These are phyloP conservation scores for Taphrina wiesneri DNA, from an alignment of 1,139 yeast species.

Conservation along the genomic window DNA sequence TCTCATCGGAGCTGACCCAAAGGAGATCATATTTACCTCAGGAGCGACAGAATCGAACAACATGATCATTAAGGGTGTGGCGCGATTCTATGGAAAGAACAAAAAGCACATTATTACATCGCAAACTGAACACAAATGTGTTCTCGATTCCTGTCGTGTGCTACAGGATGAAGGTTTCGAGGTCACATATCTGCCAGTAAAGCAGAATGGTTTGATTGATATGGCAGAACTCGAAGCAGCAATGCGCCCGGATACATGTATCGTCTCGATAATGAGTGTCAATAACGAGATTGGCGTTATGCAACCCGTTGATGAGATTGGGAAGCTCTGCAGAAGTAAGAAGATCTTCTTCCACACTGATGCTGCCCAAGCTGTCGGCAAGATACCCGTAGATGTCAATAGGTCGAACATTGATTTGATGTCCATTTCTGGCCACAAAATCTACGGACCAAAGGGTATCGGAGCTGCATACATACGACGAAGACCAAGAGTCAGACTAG, in stretches of 20 bases:
- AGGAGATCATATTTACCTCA: slow-evolving; percentile 92
- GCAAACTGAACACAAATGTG: slow-evolving; percentile 98
- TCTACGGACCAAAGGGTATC: slow-evolving; percentile 97
- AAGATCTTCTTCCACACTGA: slow-evolving; percentile 98
- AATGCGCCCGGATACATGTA: slow-evolving; percentile 84
- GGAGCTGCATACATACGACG: slow-evolving; percentile 96
- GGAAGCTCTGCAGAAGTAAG: slow-evolving; percentile 76
- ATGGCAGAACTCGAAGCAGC: slow-evolving; percentile 76
- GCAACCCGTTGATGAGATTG: slow-evolving; percentile 94
- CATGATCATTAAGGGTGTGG: slow-evolving; percentile 92
- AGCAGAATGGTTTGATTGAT: slow-evolving; percentile 73
- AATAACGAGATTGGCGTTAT: slow-evolving; percentile 97
- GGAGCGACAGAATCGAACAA: slow-evolving; percentile 98
- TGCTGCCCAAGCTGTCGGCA: slow-evolving; percentile 97
- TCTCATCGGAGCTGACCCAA: slow-evolving; percentile 88
- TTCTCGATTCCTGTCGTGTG: slow-evolving; percentile 89
- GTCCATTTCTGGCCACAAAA: slow-evolving; percentile 93
- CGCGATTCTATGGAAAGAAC: slow-evolving; percentile 83
- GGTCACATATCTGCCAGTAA: slow-evolving; percentile 87
- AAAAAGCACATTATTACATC: slow-evolving; percentile 93
- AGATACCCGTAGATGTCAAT: slow-evolving; percentile 88
- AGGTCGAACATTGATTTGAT: slow-evolving; percentile 87
- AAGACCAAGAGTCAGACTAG: slow-evolving; percentile 96
- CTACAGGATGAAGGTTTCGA: slow-evolving; percentile 97
- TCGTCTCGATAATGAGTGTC: slow-evolving; percentile 96